Conservation (phyloP, 2,329 filamentous ascomycete species). For the Penicillium olsonii region DNA sequence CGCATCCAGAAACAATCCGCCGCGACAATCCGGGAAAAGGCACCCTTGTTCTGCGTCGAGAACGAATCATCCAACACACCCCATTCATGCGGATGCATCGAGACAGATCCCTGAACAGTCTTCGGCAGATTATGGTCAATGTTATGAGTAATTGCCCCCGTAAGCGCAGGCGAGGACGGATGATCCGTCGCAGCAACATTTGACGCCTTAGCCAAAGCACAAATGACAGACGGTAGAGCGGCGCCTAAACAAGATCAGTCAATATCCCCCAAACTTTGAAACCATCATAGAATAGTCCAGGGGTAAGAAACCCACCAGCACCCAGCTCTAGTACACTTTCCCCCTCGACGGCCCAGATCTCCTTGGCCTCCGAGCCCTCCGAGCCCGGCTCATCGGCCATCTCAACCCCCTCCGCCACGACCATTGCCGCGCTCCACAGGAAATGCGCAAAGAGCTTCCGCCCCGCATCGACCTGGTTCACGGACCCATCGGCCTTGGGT, state of each 20-base stretch:
- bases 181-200: conserved; percentile 55
- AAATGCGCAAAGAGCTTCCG: conserved; percentile 60
- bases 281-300: too few relatives aligned
- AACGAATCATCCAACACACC: conserved; percentile 49
- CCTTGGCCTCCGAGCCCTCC: conserved; percentile 3
- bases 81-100: conserved; percentile 58
- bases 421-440: conserved; percentile 57
- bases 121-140: conserved; percentile 47
- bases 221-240: conserved; percentile 44
- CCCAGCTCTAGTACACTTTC: conserved; percentile 60
- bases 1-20: conserved; percentile 65
- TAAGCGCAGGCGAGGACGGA: conserved; percentile 44
- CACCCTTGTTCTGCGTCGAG: conserved; percentile 33
- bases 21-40: conserved; percentile 58
- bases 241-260: conserved; percentile 39
- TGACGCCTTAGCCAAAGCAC: conserved; percentile 37
- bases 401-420: conserved; percentile 47
- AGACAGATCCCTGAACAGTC: conserved; percentile 18
- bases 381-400: conserved; percentile 23
- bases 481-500: conserved; percentile 5
- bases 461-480: conserved; percentile 45
- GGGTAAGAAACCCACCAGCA: conserved; percentile 54
- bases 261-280: too few relatives aligned
- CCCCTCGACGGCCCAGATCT: conserved; percentile 48
- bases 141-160: conserved; percentile 49